These are phyloP conservation scores for Aphanomyces cochlioides DNA, from an alignment of 352 stramenopile genomes.

Conservation along the genomic window DNA sequence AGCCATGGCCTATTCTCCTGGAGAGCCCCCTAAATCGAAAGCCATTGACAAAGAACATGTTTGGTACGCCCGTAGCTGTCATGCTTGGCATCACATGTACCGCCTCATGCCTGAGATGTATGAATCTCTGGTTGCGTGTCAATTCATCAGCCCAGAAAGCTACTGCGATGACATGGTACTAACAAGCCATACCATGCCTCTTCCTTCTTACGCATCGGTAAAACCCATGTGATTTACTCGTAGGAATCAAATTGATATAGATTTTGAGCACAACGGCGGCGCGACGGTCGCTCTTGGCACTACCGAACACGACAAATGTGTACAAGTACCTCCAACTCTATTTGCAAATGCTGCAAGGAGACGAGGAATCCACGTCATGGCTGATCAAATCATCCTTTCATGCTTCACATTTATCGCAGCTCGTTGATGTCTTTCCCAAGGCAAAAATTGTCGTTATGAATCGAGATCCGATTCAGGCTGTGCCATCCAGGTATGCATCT, in stretches of 20 bases:
- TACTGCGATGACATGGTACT: conserved; percentile 23
- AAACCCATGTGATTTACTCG: neutral
- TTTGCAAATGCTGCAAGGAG: conserved; percentile 24
- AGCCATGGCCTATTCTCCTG: conserved; percentile 3
- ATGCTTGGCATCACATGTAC: conserved; percentile 17
- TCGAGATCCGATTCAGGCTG: conserved; percentile 24
- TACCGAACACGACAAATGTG: conserved; percentile 22
- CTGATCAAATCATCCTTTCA: conserved; percentile 29
- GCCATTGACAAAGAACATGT: conserved; percentile 18
- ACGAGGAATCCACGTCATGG: neutral
- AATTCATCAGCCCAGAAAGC: conserved; percentile 9
- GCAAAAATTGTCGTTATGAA: conserved; percentile 22
- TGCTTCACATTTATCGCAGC: conserved; percentile 5
- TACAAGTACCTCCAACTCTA: conserved; percentile 23
- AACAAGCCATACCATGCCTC: conserved; percentile 7
- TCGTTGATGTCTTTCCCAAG: conserved; percentile 20
- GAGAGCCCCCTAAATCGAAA: neutral
- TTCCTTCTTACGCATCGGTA: conserved; percentile 15
- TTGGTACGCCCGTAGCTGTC: conserved; percentile 12
- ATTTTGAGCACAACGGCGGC: neutral
- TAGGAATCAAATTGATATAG: too few relatives aligned
- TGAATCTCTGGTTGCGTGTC: conserved; percentile 10
- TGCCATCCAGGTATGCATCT: conserved; percentile 23
- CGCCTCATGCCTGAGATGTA: conserved; percentile 21
- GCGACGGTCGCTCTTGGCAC: conserved; percentile 9